phyloP scores from a whole-genome alignment of 2,329 filamentous ascomycete species.

The Aureobasidium sp. region DNA sequence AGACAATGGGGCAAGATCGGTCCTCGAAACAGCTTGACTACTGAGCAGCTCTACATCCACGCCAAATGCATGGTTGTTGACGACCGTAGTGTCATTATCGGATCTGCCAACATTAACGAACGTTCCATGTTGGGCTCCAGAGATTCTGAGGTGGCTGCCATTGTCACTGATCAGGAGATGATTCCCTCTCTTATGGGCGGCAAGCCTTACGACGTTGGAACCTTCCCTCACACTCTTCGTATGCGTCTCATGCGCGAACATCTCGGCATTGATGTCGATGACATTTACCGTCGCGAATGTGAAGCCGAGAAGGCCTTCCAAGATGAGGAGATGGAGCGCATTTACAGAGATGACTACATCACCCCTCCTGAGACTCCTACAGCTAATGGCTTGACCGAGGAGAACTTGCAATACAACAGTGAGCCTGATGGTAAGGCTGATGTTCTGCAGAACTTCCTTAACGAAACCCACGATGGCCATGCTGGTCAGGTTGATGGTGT shows the following conservation, averaged over 20 bases:
- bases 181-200: constrained; percentile 93
- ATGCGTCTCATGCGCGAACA: constrained; percentile 98
- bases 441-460: constrained; percentile 18
- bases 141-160: constrained; percentile 91
- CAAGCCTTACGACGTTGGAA: constrained; percentile 87
- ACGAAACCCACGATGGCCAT: constrained; percentile 12
- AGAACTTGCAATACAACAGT: constrained; percentile 26
- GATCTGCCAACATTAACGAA: constrained; percentile 99
- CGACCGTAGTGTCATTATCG: constrained; percentile 92
- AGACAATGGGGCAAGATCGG: constrained; percentile 94
- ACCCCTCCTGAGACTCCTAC: constrained; percentile 39
- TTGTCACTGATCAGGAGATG: constrained; percentile 95
- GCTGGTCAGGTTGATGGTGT: constrained; percentile 56
- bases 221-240: constrained; percentile 92
- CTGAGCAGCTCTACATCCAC: constrained; percentile 98
- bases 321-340: constrained; percentile 61
- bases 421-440: constrained; percentile 15
- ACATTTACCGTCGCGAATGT: constrained; percentile 59
- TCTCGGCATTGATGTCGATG: constrained; percentile 94
- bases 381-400: constrained; percentile 26
- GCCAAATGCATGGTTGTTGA: constrained; percentile 98
- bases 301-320: constrained; percentile 53
- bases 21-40: constrained; percentile 82
- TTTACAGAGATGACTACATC: constrained; percentile 36
- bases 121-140: constrained; percentile 92